These are phyloP conservation scores for Melaleuca quinquenervia DNA, from an alignment of 345 rosid genomes.

Conservation along the genomic window DNA sequence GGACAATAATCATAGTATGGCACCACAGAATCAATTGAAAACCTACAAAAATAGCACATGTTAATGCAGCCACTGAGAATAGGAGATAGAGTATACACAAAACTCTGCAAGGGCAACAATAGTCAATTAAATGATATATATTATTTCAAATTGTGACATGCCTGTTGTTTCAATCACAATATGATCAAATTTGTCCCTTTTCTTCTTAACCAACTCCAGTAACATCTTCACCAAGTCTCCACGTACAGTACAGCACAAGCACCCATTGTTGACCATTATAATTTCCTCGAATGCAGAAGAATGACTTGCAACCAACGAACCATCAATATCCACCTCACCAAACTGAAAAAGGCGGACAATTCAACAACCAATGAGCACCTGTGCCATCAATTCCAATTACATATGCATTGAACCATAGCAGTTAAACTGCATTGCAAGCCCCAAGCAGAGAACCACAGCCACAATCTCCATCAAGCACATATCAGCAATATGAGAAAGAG, in stretches of 20 bases:
- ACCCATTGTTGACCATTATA: slow-evolving; percentile 57
- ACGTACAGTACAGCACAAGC: slow-evolving; percentile 57
- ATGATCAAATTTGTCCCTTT: slow-evolving; percentile 54
- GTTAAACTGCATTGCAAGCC: slow-evolving; percentile 17
- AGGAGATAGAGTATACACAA: neutral
- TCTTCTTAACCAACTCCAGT: slow-evolving; percentile 48
- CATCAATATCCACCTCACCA: slow-evolving; percentile 70
- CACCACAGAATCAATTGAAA: neutral
- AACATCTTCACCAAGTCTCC: slow-evolving; percentile 82
- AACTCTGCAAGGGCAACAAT: neutral
- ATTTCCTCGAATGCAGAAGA: slow-evolving; percentile 50
- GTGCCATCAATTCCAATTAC: slow-evolving; percentile 69
- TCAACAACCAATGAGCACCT: slow-evolving; percentile 57
- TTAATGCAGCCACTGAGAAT: neutral
- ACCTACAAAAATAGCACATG: neutral
- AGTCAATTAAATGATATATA: neutral
- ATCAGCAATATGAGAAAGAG: neutral
- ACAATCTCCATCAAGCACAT: neutral
- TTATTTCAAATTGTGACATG: neutral
- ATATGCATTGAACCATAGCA: neutral
- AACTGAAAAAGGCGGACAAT: slow-evolving; percentile 37
- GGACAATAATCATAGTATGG: neutral
- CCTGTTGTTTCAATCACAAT: slow-evolving; percentile 84
- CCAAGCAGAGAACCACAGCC: neutral
- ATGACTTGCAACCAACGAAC: slow-evolving; percentile 68